Percentiles rank a stretch among this genome's conserved stretches.
These are phyloP conservation scores for Gossypium longicalyx DNA, from an alignment of 345 rosid species.

Conservation along the genomic window DNA sequence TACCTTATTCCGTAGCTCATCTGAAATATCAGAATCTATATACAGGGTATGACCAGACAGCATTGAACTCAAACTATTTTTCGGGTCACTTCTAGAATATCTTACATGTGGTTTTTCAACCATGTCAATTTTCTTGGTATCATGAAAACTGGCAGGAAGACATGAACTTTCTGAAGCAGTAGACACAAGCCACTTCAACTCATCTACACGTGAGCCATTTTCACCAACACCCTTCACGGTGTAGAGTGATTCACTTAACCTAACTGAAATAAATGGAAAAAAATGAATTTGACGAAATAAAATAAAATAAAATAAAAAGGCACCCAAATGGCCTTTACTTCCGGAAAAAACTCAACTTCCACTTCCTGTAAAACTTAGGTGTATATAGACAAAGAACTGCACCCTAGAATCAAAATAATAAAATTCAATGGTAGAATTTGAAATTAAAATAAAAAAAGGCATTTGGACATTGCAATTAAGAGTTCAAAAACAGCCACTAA, in stretches of 20 bases:
- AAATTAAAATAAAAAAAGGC: neutral
- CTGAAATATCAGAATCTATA: conserved; percentile 66
- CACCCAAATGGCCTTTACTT: neutral
- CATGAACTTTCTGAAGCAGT: conserved; percentile 53
- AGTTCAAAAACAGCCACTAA: neutral
- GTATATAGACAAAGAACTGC: neutral
- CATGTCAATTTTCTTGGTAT: conserved; percentile 41
- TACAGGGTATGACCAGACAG: conserved; percentile 51
- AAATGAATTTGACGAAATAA: neutral
- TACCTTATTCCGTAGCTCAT: conserved; percentile 68
- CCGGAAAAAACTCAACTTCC: neutral
- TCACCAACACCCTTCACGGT: conserved; percentile 55
- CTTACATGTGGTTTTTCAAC: conserved; percentile 29
- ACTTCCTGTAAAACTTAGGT: neutral
- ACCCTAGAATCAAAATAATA: neutral
- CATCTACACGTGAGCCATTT: conserved; percentile 38
- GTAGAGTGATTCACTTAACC: conserved; percentile 85
- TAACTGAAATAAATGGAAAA: conserved; percentile 42
- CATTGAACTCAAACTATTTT: conserved; percentile 32
- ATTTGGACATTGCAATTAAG: neutral
- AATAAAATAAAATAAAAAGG: neutral
- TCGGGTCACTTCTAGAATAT: conserved; percentile 41
- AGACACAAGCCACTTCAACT: conserved; percentile 33
- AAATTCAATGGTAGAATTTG: neutral
- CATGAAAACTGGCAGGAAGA: conserved; percentile 51